Evolutionary conservation across 768 basidiomycete genomes (phyloP).

Genomic region (Serendipita sp.): DNA sequence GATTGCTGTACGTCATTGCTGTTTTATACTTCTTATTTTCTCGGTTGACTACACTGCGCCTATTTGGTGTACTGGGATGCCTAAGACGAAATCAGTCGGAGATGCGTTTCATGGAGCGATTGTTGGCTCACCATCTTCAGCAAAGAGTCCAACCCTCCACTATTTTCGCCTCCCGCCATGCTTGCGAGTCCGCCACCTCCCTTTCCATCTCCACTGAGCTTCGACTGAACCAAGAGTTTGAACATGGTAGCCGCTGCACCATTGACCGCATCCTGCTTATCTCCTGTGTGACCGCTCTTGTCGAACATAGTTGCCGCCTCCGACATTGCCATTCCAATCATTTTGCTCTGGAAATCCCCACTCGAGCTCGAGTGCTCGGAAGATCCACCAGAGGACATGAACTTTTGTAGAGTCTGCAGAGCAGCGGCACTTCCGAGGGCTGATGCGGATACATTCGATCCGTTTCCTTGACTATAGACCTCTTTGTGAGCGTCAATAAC

Average conservation of each 20-base stretch:
- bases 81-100: not conserved
- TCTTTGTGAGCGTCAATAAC: slow-evolving; percentile 44
- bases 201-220: slow-evolving; percentile 24
- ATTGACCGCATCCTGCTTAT: slow-evolving; percentile 74
- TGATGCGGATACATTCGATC: slow-evolving; percentile 38
- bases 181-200: not conserved
- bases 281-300: slow-evolving; percentile 45
- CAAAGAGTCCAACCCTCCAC: slow-evolving; percentile 50
- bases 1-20: too few species aligned
- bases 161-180: slow-evolving; percentile 42
- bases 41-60: too few species aligned
- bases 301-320: slow-evolving; percentile 54
- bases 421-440: slow-evolving; percentile 68
- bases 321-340: slow-evolving; percentile 78
- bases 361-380: slow-evolving; percentile 15
- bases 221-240: slow-evolving; percentile 50
- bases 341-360: slow-evolving; percentile 29
- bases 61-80: not conserved
- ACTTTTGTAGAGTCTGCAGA: slow-evolving; percentile 52
- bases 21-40: too few species aligned
- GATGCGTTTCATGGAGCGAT: not conserved
- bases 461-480: slow-evolving; percentile 42
- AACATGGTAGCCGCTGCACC: slow-evolving; percentile 74
- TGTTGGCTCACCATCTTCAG: slow-evolving; percentile 39
- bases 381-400: slow-evolving; percentile 35